A percentile compares a stretch with the other conserved stretches of the same genome.
These are phyloP conservation scores for Vaccinium myrtillus DNA, from an alignment of 148 eudicot genomes.

Conservation along the genomic window DNA sequence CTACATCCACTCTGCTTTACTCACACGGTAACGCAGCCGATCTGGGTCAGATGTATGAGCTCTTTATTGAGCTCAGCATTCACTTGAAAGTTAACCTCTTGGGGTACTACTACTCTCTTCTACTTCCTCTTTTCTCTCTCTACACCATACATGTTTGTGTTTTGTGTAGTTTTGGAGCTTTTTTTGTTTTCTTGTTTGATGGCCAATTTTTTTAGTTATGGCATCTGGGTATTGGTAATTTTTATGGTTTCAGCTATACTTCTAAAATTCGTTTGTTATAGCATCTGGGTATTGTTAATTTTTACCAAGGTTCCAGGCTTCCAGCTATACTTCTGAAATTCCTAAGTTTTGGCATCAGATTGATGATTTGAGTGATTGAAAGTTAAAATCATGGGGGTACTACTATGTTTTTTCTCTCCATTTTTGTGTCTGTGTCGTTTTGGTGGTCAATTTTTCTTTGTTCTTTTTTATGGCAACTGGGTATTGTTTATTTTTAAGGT, in stretches of 20 bases:
- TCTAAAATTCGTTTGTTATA: neutral
- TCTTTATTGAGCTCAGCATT: constrained; percentile 60
- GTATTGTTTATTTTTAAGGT: too few species aligned
- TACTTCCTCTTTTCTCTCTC: constrained; percentile 6
- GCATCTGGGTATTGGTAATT: constrained; percentile 3
- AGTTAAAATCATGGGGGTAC: too few species aligned
- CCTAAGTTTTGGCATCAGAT: neutral
- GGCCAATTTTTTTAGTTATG: neutral
- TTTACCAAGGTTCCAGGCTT: neutral
- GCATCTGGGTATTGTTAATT: neutral
- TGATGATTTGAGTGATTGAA: neutral
- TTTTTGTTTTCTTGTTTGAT: neutral
- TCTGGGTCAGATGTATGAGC: constrained; percentile 80
- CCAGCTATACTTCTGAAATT: neutral
- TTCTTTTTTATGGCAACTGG: too few species aligned
- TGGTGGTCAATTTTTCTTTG: too few species aligned
- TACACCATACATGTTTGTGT: neutral
- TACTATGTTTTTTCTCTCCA: too few species aligned
- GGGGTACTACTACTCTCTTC: constrained; percentile 36
- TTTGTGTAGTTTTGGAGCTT: neutral
- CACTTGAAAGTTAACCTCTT: constrained; percentile 68
- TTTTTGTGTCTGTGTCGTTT: too few species aligned
- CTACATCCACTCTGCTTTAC: constrained; percentile 57
- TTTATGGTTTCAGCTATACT: neutral
- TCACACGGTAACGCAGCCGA: constrained; percentile 86